Evolutionary conservation across 768 basidiomycete genomes (phyloP), one percentile per base, ranked within the genome.

Genomic region (Hygrophoropsis aurantiaca): DNA sequence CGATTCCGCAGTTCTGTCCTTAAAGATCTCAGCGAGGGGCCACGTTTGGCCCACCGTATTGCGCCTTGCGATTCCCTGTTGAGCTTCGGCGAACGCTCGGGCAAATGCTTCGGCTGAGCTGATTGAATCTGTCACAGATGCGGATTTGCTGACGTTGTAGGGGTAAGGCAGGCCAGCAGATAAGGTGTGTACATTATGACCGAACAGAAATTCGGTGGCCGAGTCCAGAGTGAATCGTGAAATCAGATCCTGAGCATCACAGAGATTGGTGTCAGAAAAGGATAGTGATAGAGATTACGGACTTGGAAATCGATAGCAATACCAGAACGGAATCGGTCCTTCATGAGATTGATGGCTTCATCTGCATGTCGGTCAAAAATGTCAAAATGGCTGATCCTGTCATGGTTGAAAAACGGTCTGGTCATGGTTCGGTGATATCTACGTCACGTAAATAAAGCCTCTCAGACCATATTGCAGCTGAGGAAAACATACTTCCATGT

Each of bases 391-490:
- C 73, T 77, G 44, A 84, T 77, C 25, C 75, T 68, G 26, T 86
- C 84, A 36, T 72, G 74, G 44, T 62, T 76, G 67, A 89, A 87
- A 69, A 87, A 87, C 0, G 85, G 85, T 0, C 86, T 78, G 0
- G 83, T 81, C 70, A 88, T 83, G 3, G 72, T 56, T 9, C 85
- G 79, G 59, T 87, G 84, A 54, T 84, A 77, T 57, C 84, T 78
- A 23, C 5, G 5, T 26, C 37, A 40, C 37, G n/a, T 11, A 2
- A 18, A 40, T 46, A 37, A 42, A 44, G 45, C 11, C 8, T 40
- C 26, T 7, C 25, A 59, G 30, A n/a, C n/a, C 11, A 19, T 18
- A 10, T 19, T 3, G 25, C 20, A n/a, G 24, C 9, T 40, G 15
- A 34, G 39, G 8, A n/a, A 24, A 8, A 33, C 27, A 20, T 74